Conservation (phyloP, 116 monocot genomes). For the Iris pallida region DNA sequence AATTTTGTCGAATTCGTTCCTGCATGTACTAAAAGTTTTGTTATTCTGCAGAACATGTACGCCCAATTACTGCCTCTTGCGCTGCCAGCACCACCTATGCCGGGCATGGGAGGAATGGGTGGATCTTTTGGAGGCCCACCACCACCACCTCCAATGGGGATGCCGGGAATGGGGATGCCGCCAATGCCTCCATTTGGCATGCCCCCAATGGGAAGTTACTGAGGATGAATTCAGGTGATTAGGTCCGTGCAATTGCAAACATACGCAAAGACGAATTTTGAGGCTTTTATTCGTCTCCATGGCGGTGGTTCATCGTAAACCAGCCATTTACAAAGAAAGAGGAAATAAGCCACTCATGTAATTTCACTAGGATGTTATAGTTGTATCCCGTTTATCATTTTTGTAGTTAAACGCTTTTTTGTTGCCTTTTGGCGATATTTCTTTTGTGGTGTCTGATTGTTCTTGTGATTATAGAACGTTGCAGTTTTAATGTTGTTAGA, state of each 20-base stretch:
- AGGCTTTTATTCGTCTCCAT: background rate
- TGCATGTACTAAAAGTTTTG: background rate
- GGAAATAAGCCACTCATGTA: slow-evolving; percentile 13
- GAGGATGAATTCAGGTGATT: slow-evolving; percentile 5
- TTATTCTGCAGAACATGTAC: slow-evolving; percentile 87
- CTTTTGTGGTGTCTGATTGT: no score
- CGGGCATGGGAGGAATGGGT: slow-evolving; percentile 76
- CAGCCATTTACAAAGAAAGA: slow-evolving; percentile 9
- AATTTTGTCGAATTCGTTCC: no score
- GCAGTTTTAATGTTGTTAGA: no score
- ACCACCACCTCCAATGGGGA: slow-evolving; percentile 39
- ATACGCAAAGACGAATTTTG: background rate
- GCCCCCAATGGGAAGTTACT: slow-evolving; percentile 93
- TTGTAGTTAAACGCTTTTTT: background rate
- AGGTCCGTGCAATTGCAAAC: no score
- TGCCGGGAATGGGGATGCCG: slow-evolving; percentile 70
- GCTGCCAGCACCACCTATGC: slow-evolving; percentile 78
- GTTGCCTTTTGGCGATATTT: background rate
- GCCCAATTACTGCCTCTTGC: slow-evolving; percentile 96
- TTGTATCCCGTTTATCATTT: slow-evolving; percentile 7
- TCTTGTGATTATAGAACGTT: no score
- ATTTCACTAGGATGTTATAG: slow-evolving; percentile 10
- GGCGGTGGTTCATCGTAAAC: background rate
- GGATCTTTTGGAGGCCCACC: slow-evolving; percentile 19
- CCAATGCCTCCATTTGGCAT: slow-evolving; percentile 86